Evolutionary conservation across 106 monocot genomes (phyloP).

Genomic region (Dioscorea zingiberensis): DNA sequence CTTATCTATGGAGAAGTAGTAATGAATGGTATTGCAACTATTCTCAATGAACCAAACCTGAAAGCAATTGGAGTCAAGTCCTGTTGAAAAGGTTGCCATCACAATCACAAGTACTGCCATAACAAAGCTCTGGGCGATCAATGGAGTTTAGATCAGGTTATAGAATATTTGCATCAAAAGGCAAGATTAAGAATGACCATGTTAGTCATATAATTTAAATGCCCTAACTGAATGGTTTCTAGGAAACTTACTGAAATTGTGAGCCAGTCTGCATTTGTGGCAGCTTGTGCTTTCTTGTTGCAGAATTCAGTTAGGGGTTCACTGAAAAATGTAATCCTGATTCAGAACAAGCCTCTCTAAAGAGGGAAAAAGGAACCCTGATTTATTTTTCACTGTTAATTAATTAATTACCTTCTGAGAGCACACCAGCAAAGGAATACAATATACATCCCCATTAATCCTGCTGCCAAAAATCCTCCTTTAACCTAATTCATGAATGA

Average conservation of each 20-base stretch:
- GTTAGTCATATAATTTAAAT: too few relatives aligned
- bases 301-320: constrained; percentile 75
- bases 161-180: too few relatives aligned
- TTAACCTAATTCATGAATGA: constrained; percentile 42
- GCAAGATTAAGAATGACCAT: too few relatives aligned
- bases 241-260: constrained; percentile 52
- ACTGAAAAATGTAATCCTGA: constrained; percentile 23
- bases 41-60: constrained; percentile 34
- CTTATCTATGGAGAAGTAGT: neutral
- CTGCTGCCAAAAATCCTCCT: constrained; percentile 59
- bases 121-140: constrained; percentile 67
- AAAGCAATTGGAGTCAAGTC: constrained; percentile 69
- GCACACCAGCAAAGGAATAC: constrained; percentile 84
- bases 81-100: constrained; percentile 83
- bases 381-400: too few relatives aligned
- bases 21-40: neutral
- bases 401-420: constrained; percentile 46
- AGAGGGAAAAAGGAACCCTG: too few relatives aligned
- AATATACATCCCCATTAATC: constrained; percentile 69
- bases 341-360: too few relatives aligned
- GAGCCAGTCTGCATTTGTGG: constrained; percentile 57
- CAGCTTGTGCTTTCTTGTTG: constrained; percentile 41
- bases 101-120: constrained; percentile 73
- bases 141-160: neutral
- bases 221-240: too few relatives aligned